These are phyloP conservation scores for Naganishia vaughanmartiniae DNA, from an alignment of 768 basidiomycete species.

Conservation along the genomic window DNA sequence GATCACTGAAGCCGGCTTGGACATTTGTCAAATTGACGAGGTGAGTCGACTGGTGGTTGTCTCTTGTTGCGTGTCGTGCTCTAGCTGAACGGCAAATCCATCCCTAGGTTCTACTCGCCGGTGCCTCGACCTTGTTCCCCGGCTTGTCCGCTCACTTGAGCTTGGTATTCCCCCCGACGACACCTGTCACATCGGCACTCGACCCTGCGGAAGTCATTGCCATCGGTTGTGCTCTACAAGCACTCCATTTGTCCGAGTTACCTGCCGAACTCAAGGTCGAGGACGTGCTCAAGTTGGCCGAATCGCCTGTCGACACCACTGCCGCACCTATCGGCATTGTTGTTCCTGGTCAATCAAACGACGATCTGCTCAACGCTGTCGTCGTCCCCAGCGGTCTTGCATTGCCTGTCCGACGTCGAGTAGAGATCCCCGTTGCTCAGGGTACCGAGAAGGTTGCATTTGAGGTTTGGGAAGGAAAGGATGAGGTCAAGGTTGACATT, in stretches of 20 bases:
- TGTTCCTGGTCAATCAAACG: conserved; percentile 43
- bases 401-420: conserved; percentile 53
- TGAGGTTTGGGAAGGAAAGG: conserved; percentile 54
- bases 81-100: background rate
- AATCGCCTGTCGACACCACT: conserved; percentile 32
- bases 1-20: conserved; percentile 49
- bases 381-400: conserved; percentile 47
- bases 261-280: conserved; percentile 44
- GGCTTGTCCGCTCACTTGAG: conserved; percentile 51
- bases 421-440: conserved; percentile 51
- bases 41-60: conserved; percentile 29
- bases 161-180: conserved; percentile 52
- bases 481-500: conserved; percentile 52
- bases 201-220: conserved; percentile 56
- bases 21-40: conserved; percentile 54
- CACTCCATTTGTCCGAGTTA: conserved; percentile 49
- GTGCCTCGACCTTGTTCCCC: conserved; percentile 55
- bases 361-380: conserved; percentile 38
- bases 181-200: conserved; percentile 51
- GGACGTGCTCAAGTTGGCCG: conserved; percentile 43
- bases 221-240: conserved; percentile 54
- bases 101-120: conserved; percentile 52
- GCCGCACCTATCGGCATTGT: conserved; percentile 53
- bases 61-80: background rate
- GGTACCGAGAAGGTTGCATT: conserved; percentile 45